Conservation (phyloP, 768 basidiomycete species). For the Calocybe gangraenosa region DNA sequence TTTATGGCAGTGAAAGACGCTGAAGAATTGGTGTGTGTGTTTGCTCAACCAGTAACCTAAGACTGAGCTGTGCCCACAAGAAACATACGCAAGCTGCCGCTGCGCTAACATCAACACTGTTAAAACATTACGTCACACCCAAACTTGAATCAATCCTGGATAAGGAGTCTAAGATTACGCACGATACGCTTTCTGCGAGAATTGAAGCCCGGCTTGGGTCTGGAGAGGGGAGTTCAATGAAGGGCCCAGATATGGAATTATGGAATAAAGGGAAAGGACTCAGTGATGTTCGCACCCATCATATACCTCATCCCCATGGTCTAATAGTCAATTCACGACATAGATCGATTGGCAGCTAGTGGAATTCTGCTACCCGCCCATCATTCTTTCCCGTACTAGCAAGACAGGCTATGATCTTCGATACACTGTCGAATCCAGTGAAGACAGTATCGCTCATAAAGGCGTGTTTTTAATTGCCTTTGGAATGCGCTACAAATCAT, state of each 20-base stretch:
- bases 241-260: slow-evolving; percentile 88
- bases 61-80: slow-evolving; percentile 32
- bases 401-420: slow-evolving; percentile 83
- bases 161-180: slow-evolving; percentile 84
- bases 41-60: neutral
- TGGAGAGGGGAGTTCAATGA: slow-evolving; percentile 70
- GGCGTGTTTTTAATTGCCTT: slow-evolving; percentile 87
- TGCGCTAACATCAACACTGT: slow-evolving; percentile 77
- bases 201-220: slow-evolving; percentile 88
- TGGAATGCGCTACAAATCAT: slow-evolving; percentile 89
- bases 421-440: slow-evolving; percentile 80
- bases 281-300: slow-evolving; percentile 57
- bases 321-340: slow-evolving; percentile 5
- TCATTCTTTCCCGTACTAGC: slow-evolving; percentile 90
- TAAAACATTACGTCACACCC: slow-evolving; percentile 80
- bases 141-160: slow-evolving; percentile 91
- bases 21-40: slow-evolving; percentile 76
- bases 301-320: neutral
- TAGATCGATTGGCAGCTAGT: slow-evolving; percentile 88
- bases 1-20: slow-evolving; percentile 87
- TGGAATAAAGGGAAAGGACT: slow-evolving; percentile 80
- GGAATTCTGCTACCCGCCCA: slow-evolving; percentile 93
- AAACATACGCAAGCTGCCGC: slow-evolving; percentile 76
- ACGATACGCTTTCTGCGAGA: slow-evolving; percentile 80
- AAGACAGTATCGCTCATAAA: slow-evolving; percentile 77